Evolutionary conservation across 495 filamentous ascomycete species (phyloP).

Genomic region (Beverwykella pulmonaria): DNA sequence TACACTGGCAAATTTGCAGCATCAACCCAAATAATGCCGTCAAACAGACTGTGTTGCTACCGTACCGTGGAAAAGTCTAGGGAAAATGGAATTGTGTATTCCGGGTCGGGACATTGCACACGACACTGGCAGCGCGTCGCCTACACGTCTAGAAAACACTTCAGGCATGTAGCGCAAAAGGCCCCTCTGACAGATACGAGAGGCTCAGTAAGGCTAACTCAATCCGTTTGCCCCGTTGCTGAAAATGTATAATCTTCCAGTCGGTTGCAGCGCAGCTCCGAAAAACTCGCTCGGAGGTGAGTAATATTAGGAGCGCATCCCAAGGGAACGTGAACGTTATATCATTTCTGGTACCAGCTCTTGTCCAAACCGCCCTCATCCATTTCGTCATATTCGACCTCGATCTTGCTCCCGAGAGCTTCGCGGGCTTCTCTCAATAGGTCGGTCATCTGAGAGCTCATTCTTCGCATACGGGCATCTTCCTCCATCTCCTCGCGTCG

Average conservation of each 20-base stretch:
- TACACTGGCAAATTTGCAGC: neutral
- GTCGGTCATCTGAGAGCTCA: conserved; percentile 74
- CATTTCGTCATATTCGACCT: conserved; percentile 62
- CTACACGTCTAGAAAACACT: too few species aligned
- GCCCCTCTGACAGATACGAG: too few species aligned
- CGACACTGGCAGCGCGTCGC: neutral
- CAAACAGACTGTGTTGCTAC: neutral
- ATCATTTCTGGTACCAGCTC: conserved; percentile 17
- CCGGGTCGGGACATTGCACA: neutral
- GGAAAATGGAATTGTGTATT: neutral
- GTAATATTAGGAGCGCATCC: neutral
- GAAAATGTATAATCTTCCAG: too few species aligned
- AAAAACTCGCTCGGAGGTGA: too few species aligned
- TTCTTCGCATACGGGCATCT: conserved; percentile 72
- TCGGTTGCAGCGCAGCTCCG: too few species aligned
- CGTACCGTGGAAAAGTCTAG: neutral
- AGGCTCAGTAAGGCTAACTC: too few species aligned
- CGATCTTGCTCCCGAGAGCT: conserved; percentile 77
- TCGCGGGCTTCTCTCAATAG: conserved; percentile 90
- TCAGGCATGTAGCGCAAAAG: too few species aligned
- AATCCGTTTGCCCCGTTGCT: too few species aligned
- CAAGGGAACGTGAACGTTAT: neutral
- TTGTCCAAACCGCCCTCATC: conserved; percentile 6
- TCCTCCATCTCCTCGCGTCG: conserved; percentile 73
- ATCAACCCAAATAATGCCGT: neutral